phyloP scores from a whole-genome alignment of 805 yeast species.

The Candida fluviatilis region DNA sequence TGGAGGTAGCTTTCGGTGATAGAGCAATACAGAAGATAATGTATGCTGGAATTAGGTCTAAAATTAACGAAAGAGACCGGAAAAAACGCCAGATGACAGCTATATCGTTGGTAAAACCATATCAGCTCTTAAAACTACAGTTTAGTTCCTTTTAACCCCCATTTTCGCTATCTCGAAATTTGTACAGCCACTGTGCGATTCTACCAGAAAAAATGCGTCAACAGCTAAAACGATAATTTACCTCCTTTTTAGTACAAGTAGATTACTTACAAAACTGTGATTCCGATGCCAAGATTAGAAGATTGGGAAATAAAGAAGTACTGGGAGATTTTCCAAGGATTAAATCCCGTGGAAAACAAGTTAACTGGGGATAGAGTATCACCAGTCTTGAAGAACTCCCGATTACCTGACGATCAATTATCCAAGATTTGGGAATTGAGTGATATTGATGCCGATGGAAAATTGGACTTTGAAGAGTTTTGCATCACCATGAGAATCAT shows the following conservation, averaged over 20 bases:
- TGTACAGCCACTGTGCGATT: too few species aligned
- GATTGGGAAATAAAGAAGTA: constrained; percentile 96
- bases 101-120: neutral
- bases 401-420: constrained; percentile 71
- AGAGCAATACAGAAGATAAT: too few species aligned
- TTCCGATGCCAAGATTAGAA: constrained; percentile 75
- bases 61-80: neutral
- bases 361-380: constrained; percentile 81
- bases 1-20: too few species aligned
- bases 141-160: too few species aligned
- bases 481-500: constrained; percentile 96
- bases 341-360: constrained; percentile 75
- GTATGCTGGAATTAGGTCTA: too few species aligned
- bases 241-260: too few species aligned
- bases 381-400: constrained; percentile 84
- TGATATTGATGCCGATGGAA: constrained; percentile 90
- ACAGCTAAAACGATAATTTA: too few species aligned
- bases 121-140: too few species aligned
- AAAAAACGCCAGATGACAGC: neutral
- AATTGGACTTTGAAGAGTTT: constrained; percentile 93
- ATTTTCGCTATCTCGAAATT: too few species aligned
- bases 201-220: too few species aligned
- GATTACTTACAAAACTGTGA: too few species aligned
- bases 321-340: constrained; percentile 95
- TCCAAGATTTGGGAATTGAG: constrained; percentile 86